These are phyloP conservation scores for Leccinellum albellum DNA, from an alignment of 768 basidiomycete genomes.

Conservation along the genomic window DNA sequence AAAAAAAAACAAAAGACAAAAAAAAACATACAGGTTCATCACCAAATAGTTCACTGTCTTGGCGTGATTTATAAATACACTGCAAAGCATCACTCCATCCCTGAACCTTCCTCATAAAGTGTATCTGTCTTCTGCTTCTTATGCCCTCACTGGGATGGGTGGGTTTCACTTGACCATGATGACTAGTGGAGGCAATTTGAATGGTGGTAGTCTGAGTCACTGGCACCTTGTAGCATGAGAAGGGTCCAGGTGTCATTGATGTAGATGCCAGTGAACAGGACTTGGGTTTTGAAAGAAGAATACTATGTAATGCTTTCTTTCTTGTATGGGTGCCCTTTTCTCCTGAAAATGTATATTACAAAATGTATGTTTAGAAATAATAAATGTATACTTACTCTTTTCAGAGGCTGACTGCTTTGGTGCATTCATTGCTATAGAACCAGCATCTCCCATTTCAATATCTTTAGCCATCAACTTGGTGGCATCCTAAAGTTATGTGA, in stretches of 20 bases:
- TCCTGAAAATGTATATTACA: neutral
- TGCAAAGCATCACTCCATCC: conserved; percentile 13
- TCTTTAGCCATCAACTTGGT: neutral
- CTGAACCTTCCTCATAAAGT: conserved; percentile 5
- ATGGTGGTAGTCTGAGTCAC: neutral
- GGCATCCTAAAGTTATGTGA: neutral
- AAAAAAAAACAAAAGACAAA: too few relatives aligned
- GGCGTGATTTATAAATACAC: neutral
- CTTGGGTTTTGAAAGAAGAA: neutral
- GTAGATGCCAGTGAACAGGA: neutral
- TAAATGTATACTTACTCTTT: neutral
- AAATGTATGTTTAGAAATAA: neutral
- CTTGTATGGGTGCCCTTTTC: neutral
- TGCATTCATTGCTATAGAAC: neutral
- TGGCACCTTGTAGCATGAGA: neutral
- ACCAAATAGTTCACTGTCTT: conserved; percentile 13
- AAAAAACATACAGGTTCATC: conserved; percentile 21
- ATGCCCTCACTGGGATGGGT: neutral
- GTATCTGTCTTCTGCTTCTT: neutral
- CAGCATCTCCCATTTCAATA: neutral
- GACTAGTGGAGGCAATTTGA: neutral
- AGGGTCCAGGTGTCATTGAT: neutral
- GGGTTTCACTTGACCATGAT: neutral
- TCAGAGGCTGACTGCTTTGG: neutral
- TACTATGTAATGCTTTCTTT: neutral